Evolutionary conservation across 129 eudicot species (phyloP).

Genomic region (Chrysanthemum seticuspe): DNA sequence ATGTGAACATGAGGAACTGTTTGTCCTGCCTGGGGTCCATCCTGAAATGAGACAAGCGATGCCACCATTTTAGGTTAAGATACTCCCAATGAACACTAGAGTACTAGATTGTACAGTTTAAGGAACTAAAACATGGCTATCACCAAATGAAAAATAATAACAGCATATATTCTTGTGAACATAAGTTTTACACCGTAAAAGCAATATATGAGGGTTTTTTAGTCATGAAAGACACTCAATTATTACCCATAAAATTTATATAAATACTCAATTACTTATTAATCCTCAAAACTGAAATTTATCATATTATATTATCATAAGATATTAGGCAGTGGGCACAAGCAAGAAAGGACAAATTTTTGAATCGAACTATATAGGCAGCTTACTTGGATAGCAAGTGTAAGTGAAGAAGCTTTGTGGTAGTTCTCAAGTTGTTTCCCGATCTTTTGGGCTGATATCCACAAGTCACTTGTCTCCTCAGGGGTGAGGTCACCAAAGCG

Average conservation of each 20-base stretch:
- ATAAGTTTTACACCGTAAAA: not conserved
- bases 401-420: conserved; percentile 91
- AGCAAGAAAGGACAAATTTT: conserved; percentile 2
- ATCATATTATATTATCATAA: not conserved
- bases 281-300: not conserved
- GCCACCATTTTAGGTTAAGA: not conserved
- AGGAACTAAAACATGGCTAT: not conserved
- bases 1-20: conserved; percentile 93
- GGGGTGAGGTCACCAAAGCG: conserved; percentile 81
- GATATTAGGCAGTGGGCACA: not conserved
- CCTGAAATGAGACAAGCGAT: conserved; percentile 43
- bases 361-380: not conserved
- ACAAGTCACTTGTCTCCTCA: conserved; percentile 77
- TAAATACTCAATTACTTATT: too few relatives aligned
- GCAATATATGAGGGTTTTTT: not conserved
- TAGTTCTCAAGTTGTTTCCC: conserved; percentile 73
- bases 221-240: conserved; percentile 18
- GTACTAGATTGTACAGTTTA: conserved; percentile 1
- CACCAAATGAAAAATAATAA: not conserved
- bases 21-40: conserved; percentile 96
- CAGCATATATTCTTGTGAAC: too few relatives aligned
- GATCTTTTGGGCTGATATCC: conserved; percentile 83
- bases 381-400: conserved; percentile 85
- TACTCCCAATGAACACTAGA: not conserved
- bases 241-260: not conserved